phyloP scores from a whole-genome alignment of 108 stramenopile species.

The Skeletonema marinoi region DNA sequence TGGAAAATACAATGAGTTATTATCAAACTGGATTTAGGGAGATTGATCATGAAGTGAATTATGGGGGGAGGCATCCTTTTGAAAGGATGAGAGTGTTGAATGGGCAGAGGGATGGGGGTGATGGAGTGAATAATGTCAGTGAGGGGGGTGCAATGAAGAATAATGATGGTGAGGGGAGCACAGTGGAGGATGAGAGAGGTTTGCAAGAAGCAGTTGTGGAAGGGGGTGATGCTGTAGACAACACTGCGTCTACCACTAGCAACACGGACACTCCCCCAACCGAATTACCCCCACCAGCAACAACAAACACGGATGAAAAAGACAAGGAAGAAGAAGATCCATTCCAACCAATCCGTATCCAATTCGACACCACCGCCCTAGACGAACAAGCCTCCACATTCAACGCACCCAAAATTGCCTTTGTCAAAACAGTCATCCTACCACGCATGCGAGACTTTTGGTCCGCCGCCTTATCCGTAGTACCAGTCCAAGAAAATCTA shows the following conservation, averaged over 20 bases:
- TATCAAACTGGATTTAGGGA: slow-evolving; percentile 68
- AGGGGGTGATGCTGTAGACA: background rate
- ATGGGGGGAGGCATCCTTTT: slow-evolving; percentile 73
- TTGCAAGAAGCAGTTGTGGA: slow-evolving; percentile 1
- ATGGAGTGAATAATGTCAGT: background rate
- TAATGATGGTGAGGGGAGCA: background rate
- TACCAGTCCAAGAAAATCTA: slow-evolving; percentile 72
- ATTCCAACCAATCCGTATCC: slow-evolving; percentile 81
- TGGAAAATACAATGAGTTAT: slow-evolving; percentile 66
- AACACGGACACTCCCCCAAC: background rate
- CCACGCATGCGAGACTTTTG: slow-evolving; percentile 74
- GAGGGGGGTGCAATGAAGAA: background rate
- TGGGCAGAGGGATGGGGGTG: background rate
- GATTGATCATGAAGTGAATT: slow-evolving; percentile 60
- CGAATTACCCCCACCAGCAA: background rate
- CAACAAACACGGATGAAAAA: background rate
- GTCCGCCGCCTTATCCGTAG: slow-evolving; percentile 67
- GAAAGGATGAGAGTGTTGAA: slow-evolving; percentile 16
- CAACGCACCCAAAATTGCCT: slow-evolving; percentile 69
- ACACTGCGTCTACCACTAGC: background rate
- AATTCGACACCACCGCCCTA: slow-evolving; percentile 68
- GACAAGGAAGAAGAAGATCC: slow-evolving; percentile 12
- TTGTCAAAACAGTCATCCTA: slow-evolving; percentile 72
- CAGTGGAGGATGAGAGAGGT: background rate
- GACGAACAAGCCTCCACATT: slow-evolving; percentile 45